A percentile compares a stretch with the other conserved stretches of the same genome.
Conservation (phyloP, 345 rosid species). For the Eucalyptus victrix region DNA sequence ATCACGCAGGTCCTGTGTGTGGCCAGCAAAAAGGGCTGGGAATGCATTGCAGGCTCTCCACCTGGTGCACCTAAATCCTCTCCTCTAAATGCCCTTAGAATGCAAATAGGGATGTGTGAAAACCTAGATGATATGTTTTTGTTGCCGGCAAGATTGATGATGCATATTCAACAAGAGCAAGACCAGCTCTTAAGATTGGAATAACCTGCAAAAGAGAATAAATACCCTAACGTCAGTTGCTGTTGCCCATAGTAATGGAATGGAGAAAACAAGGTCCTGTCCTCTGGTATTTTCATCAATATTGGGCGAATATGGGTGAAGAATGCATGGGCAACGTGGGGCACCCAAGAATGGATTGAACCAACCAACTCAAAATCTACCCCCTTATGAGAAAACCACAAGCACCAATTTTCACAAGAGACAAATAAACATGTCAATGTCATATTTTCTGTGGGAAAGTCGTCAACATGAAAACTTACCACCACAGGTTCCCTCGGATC, state of each 20-base stretch:
- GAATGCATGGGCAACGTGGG: neutral
- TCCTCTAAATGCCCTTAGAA: neutral
- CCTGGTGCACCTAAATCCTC: neutral
- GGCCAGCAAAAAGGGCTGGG: neutral
- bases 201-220: constrained; percentile 43
- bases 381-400: neutral
- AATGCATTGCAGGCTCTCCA: neutral
- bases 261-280: neutral
- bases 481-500: constrained; percentile 90
- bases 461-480: constrained; percentile 22
- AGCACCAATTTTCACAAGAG: neutral
- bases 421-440: neutral
- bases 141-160: constrained; percentile 77
- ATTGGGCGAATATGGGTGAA: neutral
- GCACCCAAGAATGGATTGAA: neutral
- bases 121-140: constrained; percentile 81
- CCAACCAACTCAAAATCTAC: neutral
- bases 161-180: constrained; percentile 86
- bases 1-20: neutral
- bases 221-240: neutral
- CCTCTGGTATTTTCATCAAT: neutral
- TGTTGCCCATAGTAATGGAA: neutral
- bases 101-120: neutral
- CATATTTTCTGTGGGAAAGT: neutral
- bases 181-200: constrained; percentile 93